These are phyloP conservation scores for Avena eriantha DNA, from an alignment of 176 grass and related monocot species.

Conservation along the genomic window DNA sequence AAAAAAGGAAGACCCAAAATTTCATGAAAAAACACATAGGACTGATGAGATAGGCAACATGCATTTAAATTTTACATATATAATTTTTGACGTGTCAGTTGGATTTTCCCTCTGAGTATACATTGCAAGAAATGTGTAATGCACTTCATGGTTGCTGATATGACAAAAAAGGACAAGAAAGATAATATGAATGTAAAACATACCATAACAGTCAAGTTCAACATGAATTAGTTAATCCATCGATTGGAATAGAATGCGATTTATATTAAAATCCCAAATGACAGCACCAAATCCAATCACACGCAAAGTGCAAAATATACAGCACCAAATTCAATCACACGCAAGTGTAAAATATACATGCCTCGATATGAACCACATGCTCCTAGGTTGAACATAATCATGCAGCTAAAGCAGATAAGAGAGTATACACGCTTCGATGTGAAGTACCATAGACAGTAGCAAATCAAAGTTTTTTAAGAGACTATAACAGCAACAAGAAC, in stretches of 20 bases:
- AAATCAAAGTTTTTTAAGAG: not conserved
- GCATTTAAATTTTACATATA: not conserved
- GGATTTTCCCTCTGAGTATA: not conserved
- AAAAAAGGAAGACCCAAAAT: not conserved
- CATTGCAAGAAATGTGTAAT: not conserved
- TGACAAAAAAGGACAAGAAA: constrained; percentile 9
- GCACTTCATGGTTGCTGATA: not conserved
- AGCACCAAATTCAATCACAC: not conserved
- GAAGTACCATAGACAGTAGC: not conserved
- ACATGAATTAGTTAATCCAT: constrained; percentile 12
- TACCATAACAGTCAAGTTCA: not conserved
- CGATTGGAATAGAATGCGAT: not conserved
- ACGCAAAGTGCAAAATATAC: not conserved
- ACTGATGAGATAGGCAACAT: not conserved
- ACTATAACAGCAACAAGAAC: not conserved
- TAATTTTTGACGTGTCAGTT: not conserved
- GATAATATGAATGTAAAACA: not conserved
- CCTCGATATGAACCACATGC: not conserved
- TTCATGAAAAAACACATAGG: not conserved
- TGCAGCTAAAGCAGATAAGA: constrained; percentile 1
- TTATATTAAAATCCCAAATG: not conserved
- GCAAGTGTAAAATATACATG: constrained; percentile 13
- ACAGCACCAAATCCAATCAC: not conserved
- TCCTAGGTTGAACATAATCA: not conserved
- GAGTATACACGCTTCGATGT: not conserved